Percentiles rank a stretch among this genome's conserved stretches.
Evolutionary conservation across 2,329 filamentous ascomycete species (phyloP).

Genomic region (Talaromyces pinophilus): DNA sequence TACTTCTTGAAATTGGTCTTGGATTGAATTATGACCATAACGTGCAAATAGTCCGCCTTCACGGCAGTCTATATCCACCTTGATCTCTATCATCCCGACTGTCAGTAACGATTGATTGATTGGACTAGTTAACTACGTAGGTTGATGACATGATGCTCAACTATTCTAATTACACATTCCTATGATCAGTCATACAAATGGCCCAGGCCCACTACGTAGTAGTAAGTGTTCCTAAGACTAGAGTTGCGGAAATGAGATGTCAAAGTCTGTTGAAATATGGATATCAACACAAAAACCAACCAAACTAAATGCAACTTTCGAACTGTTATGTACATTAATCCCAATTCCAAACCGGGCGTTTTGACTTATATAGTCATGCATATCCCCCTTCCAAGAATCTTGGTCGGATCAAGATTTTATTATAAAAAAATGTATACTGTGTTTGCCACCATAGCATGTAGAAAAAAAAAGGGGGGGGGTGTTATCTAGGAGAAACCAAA

Average conservation of each 20-base stretch:
- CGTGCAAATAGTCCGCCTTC: neutral
- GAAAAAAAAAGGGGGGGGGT: neutral
- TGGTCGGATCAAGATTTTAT: neutral
- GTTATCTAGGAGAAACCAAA: conserved; percentile 8
- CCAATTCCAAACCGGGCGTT: neutral
- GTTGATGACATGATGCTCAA: neutral
- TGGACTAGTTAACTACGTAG: neutral
- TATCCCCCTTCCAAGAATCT: neutral
- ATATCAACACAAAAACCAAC: neutral
- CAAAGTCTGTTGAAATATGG: neutral
- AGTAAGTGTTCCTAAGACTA: neutral
- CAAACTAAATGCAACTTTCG: neutral
- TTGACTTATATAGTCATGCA: neutral
- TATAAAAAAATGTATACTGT: neutral
- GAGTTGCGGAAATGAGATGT: neutral
- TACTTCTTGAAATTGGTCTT: neutral
- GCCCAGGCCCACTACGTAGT: neutral
- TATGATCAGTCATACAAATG: neutral
- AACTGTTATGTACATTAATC: conserved; percentile 4
- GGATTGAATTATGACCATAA: neutral
- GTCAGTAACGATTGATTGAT: neutral
- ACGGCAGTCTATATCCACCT: neutral
- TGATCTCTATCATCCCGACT: too few relatives aligned
- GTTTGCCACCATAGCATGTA: neutral
- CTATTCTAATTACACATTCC: neutral